These are phyloP conservation scores for Sporothrix brasiliensis DNA, from an alignment of 2,329 filamentous ascomycete genomes.

Conservation along the genomic window DNA sequence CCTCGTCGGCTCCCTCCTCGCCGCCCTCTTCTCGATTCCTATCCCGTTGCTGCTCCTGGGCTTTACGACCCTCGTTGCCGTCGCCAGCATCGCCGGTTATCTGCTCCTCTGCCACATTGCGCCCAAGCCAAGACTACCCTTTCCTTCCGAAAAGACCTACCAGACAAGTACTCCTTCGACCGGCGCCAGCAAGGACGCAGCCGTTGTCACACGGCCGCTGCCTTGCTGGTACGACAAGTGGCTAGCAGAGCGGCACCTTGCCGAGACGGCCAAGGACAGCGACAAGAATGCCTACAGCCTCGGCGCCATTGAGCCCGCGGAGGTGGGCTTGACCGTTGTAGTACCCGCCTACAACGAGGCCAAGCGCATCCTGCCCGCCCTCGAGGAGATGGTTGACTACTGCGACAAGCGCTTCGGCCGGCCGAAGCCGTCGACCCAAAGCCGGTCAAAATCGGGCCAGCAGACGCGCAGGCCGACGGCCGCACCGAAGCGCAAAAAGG, in stretches of 20 bases:
- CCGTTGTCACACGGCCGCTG: slow-evolving; percentile 55
- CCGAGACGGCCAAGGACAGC: slow-evolving; percentile 41
- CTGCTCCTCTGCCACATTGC: slow-evolving; percentile 72
- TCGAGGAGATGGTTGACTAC: slow-evolving; percentile 88
- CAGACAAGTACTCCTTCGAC: slow-evolving; percentile 71
- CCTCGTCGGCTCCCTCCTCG: slow-evolving; percentile 27
- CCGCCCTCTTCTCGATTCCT: slow-evolving; percentile 28
- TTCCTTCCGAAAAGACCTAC: slow-evolving; percentile 82
- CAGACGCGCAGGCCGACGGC: slow-evolving; percentile 34
- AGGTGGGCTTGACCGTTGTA: slow-evolving; percentile 87
- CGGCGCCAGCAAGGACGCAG: slow-evolving; percentile 2
- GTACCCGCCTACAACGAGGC: slow-evolving; percentile 97
- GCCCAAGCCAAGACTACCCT: slow-evolving; percentile 73
- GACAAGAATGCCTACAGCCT: slow-evolving; percentile 51
- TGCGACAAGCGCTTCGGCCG: slow-evolving; percentile 76
- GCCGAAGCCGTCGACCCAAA: slow-evolving; percentile 40
- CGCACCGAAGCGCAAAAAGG: slow-evolving; percentile 24
- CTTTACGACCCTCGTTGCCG: slow-evolving; percentile 17
- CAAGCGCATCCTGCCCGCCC: slow-evolving; percentile 76
- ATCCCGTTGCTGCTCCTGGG: slow-evolving; percentile 33
- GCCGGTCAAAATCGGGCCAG: slow-evolving; percentile 32
- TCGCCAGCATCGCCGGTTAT: slow-evolving; percentile 51
- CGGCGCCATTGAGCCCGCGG: slow-evolving; percentile 69
- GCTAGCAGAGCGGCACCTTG: slow-evolving; percentile 62
- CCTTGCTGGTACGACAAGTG: slow-evolving; percentile 88